Evolutionary conservation across 1,284 basidiomycete species (phyloP).

Genomic region (Austroboletus niveus): DNA sequence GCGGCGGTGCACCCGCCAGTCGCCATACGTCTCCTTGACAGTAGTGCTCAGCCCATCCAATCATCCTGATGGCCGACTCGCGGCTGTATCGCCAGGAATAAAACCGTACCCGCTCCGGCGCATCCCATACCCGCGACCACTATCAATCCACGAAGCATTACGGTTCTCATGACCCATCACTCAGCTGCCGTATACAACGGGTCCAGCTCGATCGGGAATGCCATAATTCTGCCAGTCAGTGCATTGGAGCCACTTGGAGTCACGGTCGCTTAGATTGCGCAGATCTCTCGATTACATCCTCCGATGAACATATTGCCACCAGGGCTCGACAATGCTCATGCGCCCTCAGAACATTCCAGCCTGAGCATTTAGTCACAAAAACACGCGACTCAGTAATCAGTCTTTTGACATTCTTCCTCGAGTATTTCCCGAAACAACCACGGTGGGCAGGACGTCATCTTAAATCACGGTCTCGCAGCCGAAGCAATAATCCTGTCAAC

Average conservation of each 20-base stretch:
- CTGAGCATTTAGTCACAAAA: neutral
- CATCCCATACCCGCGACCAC: conserved; percentile 3
- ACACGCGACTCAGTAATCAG: no score
- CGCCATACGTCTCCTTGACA: no score
- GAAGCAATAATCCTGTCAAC: neutral
- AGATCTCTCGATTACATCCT: conserved; percentile 15
- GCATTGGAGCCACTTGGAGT: conserved; percentile 1
- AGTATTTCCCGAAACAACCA: no score
- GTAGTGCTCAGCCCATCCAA: no score
- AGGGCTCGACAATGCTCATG: neutral
- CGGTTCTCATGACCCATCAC: conserved; percentile 11
- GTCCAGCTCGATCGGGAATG: conserved; percentile 8
- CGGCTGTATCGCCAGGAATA: no score
- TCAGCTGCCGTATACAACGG: conserved; percentile 3
- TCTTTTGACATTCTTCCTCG: neutral
- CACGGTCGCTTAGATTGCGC: conserved; percentile 14
- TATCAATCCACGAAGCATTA: conserved; percentile 12
- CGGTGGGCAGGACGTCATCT: neutral
- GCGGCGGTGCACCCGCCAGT: no score
- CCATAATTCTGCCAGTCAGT: conserved; percentile 12
- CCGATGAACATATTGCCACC: conserved; percentile 2
- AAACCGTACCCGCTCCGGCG: neutral
- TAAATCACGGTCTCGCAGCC: neutral
- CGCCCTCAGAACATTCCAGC: neutral
- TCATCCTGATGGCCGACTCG: no score